phyloP scores from a whole-genome alignment of 805 yeast genomes.

The Candida silvatica region DNA sequence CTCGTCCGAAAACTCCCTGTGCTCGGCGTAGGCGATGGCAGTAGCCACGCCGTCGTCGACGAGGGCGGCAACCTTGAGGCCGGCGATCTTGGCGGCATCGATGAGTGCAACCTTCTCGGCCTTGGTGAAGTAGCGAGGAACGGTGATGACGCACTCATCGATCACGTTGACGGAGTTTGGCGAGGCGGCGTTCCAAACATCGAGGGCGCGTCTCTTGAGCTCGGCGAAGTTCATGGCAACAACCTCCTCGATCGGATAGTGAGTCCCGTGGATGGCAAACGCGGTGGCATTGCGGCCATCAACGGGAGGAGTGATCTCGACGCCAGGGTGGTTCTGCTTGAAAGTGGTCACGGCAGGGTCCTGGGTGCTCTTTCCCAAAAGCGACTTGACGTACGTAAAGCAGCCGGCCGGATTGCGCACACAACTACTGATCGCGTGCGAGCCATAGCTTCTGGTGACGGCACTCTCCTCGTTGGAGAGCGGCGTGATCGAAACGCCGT shows the following conservation, averaged over 20 bases:
- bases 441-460: conserved; percentile 70
- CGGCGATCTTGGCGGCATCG: conserved; percentile 69
- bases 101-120: conserved; percentile 61
- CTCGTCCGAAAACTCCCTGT: conserved; percentile 31
- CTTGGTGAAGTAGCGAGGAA: conserved; percentile 63
- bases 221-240: conserved; percentile 77
- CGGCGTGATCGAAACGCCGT: conserved; percentile 62
- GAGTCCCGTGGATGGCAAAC: conserved; percentile 20
- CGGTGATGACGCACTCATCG: conserved; percentile 63
- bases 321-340: conserved; percentile 50
- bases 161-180: conserved; percentile 41
- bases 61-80: conserved; percentile 52
- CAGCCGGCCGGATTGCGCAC: conserved; percentile 69
- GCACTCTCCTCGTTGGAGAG: conserved; percentile 28
- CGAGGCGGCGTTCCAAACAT: conserved; percentile 44
- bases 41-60: conserved; percentile 92
- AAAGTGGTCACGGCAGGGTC: conserved; percentile 41
- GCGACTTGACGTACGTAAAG: conserved; percentile 55
- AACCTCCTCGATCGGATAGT: conserved; percentile 61
- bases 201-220: conserved; percentile 54
- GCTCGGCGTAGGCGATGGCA: conserved; percentile 69
- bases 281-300: conserved; percentile 45
- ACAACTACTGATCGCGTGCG: conserved; percentile 60
- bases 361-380: conserved; percentile 56
- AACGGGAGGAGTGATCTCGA: conserved; percentile 32